These are phyloP conservation scores for Pythium dissotocum DNA, from an alignment of 352 stramenopile species.

Conservation along the genomic window DNA sequence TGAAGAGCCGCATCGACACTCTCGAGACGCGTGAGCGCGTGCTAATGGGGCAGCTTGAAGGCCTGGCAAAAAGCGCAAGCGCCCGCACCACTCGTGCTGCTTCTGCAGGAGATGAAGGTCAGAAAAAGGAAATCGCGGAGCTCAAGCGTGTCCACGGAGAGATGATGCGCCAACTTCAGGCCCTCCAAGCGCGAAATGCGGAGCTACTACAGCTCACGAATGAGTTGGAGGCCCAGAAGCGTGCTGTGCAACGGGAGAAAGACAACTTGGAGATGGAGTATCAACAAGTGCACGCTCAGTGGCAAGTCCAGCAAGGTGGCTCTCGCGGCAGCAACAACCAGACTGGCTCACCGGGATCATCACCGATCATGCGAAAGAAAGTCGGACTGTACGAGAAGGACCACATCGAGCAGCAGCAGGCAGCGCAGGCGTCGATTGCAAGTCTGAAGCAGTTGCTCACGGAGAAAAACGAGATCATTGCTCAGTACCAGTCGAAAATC, in stretches of 20 bases:
- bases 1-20: slow-evolving; percentile 62
- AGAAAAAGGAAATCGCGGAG: slow-evolving; percentile 25
- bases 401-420: slow-evolving; percentile 68
- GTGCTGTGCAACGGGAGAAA: slow-evolving; percentile 39
- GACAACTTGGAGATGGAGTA: slow-evolving; percentile 65
- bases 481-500: slow-evolving; percentile 64
- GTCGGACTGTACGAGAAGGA: slow-evolving; percentile 79
- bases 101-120: slow-evolving; percentile 23
- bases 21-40: slow-evolving; percentile 70
- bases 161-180: slow-evolving; percentile 49
- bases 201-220: slow-evolving; percentile 49
- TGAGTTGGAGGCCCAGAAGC: slow-evolving; percentile 47
- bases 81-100: slow-evolving; percentile 32
- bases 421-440: slow-evolving; percentile 74
- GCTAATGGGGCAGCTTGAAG: slow-evolving; percentile 57
- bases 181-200: slow-evolving; percentile 39
- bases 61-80: slow-evolving; percentile 28
- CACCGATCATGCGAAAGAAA: slow-evolving; percentile 60
- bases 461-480: slow-evolving; percentile 73
- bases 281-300: slow-evolving; percentile 46
- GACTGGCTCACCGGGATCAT: slow-evolving; percentile 7
- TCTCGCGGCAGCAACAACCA: slow-evolving; percentile 24
- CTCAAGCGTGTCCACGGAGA: slow-evolving; percentile 34
- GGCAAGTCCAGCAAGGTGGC: slow-evolving; percentile 24
- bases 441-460: slow-evolving; percentile 79